Conservation (phyloP, 202 grass and related monocot species). For the Sporobolus alterniflorus region DNA sequence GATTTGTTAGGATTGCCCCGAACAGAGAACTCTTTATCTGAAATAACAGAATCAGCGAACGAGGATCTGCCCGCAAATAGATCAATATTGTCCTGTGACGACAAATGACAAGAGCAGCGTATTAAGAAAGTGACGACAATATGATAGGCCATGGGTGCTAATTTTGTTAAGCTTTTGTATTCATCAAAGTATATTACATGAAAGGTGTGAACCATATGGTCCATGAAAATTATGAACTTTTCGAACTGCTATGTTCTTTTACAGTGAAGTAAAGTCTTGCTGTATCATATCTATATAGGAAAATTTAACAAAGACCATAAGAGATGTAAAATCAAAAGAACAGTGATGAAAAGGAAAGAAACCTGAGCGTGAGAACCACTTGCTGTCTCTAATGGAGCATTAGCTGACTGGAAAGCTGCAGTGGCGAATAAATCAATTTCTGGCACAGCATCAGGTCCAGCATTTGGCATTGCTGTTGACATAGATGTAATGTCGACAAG, state of each 20-base stretch:
- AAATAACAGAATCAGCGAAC: constrained; percentile 43
- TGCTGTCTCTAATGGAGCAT: constrained; percentile 40
- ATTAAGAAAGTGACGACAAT: background rate
- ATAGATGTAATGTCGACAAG: constrained; percentile 36
- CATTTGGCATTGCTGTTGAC: constrained; percentile 26
- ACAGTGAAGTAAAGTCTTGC: background rate
- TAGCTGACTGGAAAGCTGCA: constrained; percentile 47
- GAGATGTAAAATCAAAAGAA: background rate
- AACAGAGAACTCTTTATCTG: constrained; percentile 47
- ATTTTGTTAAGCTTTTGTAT: background rate
- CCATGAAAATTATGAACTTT: background rate
- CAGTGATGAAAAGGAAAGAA: constrained; percentile 22
- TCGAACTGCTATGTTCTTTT: background rate
- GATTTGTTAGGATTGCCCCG: constrained; percentile 10
- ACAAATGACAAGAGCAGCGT: background rate
- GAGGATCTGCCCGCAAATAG: constrained; percentile 56
- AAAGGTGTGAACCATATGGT: constrained; percentile 7
- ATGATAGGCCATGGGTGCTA: background rate
- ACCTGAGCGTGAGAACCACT: constrained; percentile 35
- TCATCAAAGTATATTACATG: background rate
- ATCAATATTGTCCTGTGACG: constrained; percentile 60
- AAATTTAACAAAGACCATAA: background rate
- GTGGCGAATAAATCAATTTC: constrained; percentile 72
- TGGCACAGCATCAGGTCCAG: constrained; percentile 31
- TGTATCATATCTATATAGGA: constrained; percentile 17